These are phyloP conservation scores for Suillus plorans DNA, from an alignment of 768 basidiomycete genomes.

Conservation along the genomic window DNA sequence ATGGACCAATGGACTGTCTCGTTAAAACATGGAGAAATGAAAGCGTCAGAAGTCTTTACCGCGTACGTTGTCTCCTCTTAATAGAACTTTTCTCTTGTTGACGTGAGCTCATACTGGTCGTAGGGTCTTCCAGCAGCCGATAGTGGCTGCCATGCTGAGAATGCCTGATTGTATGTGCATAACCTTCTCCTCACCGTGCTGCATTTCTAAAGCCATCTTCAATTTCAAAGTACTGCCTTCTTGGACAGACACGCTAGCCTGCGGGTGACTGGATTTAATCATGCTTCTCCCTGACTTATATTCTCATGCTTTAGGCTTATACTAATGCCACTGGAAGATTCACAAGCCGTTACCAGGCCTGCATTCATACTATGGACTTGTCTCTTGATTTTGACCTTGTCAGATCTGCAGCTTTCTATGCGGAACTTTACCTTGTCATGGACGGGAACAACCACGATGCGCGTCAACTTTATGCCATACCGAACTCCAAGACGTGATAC, in stretches of 20 bases:
- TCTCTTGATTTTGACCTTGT: conserved; percentile 73
- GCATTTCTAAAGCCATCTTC: conserved; percentile 1
- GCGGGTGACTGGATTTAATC: conserved; percentile 4
- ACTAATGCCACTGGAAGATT: conserved; percentile 57
- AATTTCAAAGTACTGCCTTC: conserved; percentile 4
- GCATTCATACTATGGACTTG: conserved; percentile 72
- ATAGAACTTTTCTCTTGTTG: neutral
- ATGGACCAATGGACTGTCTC: conserved; percentile 87
- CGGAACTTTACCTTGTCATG: conserved; percentile 78
- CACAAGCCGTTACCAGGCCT: conserved; percentile 28
- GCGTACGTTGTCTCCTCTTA: conserved; percentile 51
- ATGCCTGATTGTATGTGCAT: conserved; percentile 63
- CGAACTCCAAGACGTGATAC: conserved; percentile 65
- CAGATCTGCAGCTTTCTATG: conserved; percentile 84
- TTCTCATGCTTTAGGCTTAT: conserved; percentile 34
- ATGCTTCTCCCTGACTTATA: conserved; percentile 20
- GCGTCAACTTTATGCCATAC: conserved; percentile 85
- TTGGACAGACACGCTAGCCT: conserved; percentile 9
- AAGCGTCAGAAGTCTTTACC: conserved; percentile 81
- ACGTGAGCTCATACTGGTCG: conserved; percentile 6
- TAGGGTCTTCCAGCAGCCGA: conserved; percentile 88
- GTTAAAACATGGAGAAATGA: conserved; percentile 77
- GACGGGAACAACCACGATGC: conserved; percentile 75
- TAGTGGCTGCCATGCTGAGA: conserved; percentile 94
- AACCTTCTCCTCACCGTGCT: conserved; percentile 21